Evolutionary conservation across 176 grass and related monocot genomes (phyloP), one percentile per base, ranked within the genome.

Genomic region (Eleusine indica): DNA sequence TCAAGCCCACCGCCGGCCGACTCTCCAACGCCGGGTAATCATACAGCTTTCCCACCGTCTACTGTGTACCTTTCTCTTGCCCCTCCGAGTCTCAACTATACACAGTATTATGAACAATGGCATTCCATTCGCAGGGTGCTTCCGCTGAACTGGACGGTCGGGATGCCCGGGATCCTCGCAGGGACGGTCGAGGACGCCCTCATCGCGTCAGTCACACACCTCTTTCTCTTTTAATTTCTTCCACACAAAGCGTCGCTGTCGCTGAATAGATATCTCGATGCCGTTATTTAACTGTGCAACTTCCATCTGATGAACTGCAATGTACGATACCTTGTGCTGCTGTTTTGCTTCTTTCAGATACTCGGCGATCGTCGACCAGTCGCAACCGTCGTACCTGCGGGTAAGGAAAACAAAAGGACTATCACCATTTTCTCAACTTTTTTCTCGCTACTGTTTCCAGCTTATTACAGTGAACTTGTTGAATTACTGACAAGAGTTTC

Each of bases 61-160:
- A 35, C 32, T 35, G 32, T 35, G 32, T 35, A 35, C 2, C 62
- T 41, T 39, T 10, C 15, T 9, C 12, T 51, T 51, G 11, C 10
- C 52, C 52, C 4, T 5, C 4, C 15, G 18, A 7, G 5, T 18
- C 53, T 25, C 25, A 25, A 25, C 25, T 25, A 25, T 25, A 25
- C 25, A 25, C 25, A 25, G 25, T 25, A 25, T 25, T 25, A 25
- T 25, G 25, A 25, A 25, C 25, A 25, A 25, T 25, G 25, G 25
- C 25, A 25, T 25, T 25, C 25, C 25, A 25, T 25, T 25, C 25
- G 25, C 90, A 97, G 91, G 61, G 89, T 94, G 68, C 91, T 99
- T 60, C 97, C 97, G 40, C 71, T 99, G 70, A 99, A 99, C 72
- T 99, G 97, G 97, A 99, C 97, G 1, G 97, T 99, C 19, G 97